Evolutionary conservation across 306 rosid species (phyloP).

Genomic region (Castanospermum australe): DNA sequence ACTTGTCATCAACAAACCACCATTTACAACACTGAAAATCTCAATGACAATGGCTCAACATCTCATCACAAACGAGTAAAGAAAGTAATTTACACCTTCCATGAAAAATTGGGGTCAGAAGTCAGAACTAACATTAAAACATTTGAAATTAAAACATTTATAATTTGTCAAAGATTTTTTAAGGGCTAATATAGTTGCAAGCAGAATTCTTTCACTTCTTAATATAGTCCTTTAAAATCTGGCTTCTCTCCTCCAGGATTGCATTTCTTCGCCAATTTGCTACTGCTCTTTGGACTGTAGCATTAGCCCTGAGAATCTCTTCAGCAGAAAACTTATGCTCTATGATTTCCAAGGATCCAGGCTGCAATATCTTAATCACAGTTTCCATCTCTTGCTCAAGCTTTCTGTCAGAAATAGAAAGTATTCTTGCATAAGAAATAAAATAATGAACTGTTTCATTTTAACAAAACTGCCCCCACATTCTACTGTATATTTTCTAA

Average conservation of each 20-base stretch:
- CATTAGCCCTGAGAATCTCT: slow-evolving; percentile 48
- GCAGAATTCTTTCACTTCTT: slow-evolving; percentile 18
- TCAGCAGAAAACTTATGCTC: slow-evolving; percentile 64
- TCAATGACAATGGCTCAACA: neutral
- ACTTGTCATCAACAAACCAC: neutral
- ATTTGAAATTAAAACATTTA: neutral
- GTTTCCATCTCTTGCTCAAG: slow-evolving; percentile 72
- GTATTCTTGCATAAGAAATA: too few species aligned
- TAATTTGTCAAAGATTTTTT: neutral
- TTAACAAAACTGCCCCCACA: too few species aligned
- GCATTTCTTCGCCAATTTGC: slow-evolving; percentile 56
- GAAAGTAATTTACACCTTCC: neutral
- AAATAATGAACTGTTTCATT: too few species aligned
- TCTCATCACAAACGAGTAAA: neutral
- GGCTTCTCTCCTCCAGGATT: slow-evolving; percentile 32
- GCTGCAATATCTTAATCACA: slow-evolving; percentile 64
- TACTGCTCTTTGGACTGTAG: slow-evolving; percentile 50
- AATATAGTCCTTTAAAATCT: slow-evolving; percentile 37
- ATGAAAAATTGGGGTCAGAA: neutral
- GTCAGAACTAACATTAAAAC: neutral
- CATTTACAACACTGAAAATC: neutral
- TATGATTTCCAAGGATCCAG: slow-evolving; percentile 64
- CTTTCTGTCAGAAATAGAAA: too few species aligned
- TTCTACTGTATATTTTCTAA: too few species aligned
- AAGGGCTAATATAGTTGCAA: neutral